Evolutionary conservation across 2,329 filamentous ascomycete species (phyloP).

Genomic region (Talaromyces sp.): DNA sequence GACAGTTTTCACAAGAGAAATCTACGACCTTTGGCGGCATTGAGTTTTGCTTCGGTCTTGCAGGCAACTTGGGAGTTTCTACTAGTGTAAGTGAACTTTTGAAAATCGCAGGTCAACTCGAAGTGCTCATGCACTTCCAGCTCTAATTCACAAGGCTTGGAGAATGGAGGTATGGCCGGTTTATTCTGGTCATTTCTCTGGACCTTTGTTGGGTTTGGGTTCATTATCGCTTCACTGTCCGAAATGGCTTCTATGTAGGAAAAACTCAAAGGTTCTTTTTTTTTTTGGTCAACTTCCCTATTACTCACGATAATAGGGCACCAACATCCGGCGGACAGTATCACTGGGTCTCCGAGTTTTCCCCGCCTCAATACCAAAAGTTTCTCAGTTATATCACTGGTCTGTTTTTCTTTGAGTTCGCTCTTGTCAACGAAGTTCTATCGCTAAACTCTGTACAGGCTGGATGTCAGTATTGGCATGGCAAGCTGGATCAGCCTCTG

Average conservation of each 20-base stretch:
- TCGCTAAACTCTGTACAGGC: slow-evolving; percentile 25
- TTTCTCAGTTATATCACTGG: slow-evolving; percentile 54
- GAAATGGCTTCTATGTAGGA: slow-evolving; percentile 52
- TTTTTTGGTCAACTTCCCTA: neutral
- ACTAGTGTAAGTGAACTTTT: slow-evolving; percentile 25
- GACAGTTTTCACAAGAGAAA: slow-evolving; percentile 26
- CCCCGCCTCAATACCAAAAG: slow-evolving; percentile 48
- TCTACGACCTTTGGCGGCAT: slow-evolving; percentile 31
- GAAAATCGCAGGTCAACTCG: slow-evolving; percentile 21
- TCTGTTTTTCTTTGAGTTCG: slow-evolving; percentile 14
- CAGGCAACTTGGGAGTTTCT: slow-evolving; percentile 38
- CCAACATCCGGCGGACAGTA: slow-evolving; percentile 58
- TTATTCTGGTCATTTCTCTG: slow-evolving; percentile 34
- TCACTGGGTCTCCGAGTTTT: slow-evolving; percentile 56
- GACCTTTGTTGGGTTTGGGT: slow-evolving; percentile 64
- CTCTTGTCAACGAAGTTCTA: neutral
- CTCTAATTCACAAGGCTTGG: slow-evolving; percentile 7
- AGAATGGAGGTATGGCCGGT: slow-evolving; percentile 23
- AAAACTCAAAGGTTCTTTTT: neutral
- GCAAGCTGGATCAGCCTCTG: slow-evolving; percentile 49
- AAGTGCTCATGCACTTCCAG: neutral
- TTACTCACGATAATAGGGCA: slow-evolving; percentile 34
- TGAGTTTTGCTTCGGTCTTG: slow-evolving; percentile 35
- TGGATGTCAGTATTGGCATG: slow-evolving; percentile 51
- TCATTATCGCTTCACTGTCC: slow-evolving; percentile 56